Evolutionary conservation across 1,284 basidiomycete genomes (phyloP).

Genomic region (Kwoniella shivajii): DNA sequence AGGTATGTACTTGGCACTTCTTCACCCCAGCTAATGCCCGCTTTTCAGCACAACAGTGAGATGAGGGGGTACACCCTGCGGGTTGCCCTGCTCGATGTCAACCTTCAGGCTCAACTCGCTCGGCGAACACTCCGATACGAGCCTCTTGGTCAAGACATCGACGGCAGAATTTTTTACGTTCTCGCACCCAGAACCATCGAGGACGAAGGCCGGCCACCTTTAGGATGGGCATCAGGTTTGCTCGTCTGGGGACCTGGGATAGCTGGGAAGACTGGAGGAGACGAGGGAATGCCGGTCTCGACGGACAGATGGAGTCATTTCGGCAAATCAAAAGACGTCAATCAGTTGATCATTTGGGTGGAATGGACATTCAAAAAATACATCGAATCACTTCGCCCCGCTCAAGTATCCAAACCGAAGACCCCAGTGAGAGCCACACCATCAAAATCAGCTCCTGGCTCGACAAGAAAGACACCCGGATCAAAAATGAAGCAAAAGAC

Average conservation of each 20-base stretch:
- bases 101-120: constrained; percentile 23
- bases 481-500: constrained; percentile 12
- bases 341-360: constrained; percentile 30
- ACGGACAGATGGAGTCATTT: constrained; percentile 46
- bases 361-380: constrained; percentile 23
- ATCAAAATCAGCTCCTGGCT: background rate
- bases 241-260: constrained; percentile 42
- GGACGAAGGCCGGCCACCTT: constrained; percentile 35
- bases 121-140: constrained; percentile 32
- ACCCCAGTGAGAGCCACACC: constrained; percentile 10
- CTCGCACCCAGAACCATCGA: constrained; percentile 35
- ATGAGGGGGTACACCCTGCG: constrained; percentile 26
- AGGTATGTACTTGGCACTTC: too few species aligned
- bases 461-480: constrained; percentile 5
- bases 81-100: constrained; percentile 23
- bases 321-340: constrained; percentile 23
- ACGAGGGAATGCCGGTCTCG: constrained; percentile 23
- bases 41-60: constrained; percentile 15
- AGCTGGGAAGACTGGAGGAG: constrained; percentile 3
- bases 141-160: constrained; percentile 39
- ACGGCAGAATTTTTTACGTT: constrained; percentile 41
- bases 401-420: constrained; percentile 8
- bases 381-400: constrained; percentile 4
- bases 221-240: constrained; percentile 43
- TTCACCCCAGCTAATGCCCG: too few species aligned